Evolutionary conservation across 208 protist genomes (phyloP), one percentile per base, ranked within the genome.

Genomic region (Wallacemonas sp.): DNA sequence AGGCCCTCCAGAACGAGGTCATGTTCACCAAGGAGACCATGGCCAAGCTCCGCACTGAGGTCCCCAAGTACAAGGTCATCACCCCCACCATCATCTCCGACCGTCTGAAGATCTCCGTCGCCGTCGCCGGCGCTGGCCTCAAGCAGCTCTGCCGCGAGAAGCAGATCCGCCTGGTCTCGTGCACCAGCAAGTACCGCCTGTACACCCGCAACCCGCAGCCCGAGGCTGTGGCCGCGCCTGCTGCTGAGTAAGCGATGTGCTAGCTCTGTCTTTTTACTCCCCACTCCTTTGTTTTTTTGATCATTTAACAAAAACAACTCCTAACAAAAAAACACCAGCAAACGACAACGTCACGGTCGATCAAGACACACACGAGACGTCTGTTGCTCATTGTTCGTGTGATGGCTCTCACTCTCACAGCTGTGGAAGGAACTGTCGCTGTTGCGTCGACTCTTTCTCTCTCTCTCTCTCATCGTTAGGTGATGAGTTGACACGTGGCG

Each of bases 51-150:
- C 64, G 81, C 68, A 90, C 61, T 43, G 89, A 95, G 70, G 93
- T 97, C 29, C 90, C 93, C 65, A 97, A 96, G 82, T 93, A 91
- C 80, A 96, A 95, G 72, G 71, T 94, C 48, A 97, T 97, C 83
- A 97, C 93, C 58, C 81, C 88, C 12, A 83, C 87, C 41, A 88
- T 93, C 74, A 88, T 97, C 64, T 92, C 85, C 48, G 90, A 97
- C 70, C 83, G 88, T 24, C 84, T 97, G 30, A 93, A 94, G 80
- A 85, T 96, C 68, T 73, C 83, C 79, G 88, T 91, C 65, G 80
- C 85, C 61, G 78, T 95, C 65, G 93, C 93, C 76, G 80, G 71
- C 63, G 77, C 77, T 24, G 90, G 83, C 24, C 85, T 97, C 54
- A 93, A 95, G 83, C 81, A 95, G 74, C 74, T 97, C 43, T 89